phyloP scores from a whole-genome alignment of 164 flowering plant genomes.

The Vitis rupestris region DNA sequence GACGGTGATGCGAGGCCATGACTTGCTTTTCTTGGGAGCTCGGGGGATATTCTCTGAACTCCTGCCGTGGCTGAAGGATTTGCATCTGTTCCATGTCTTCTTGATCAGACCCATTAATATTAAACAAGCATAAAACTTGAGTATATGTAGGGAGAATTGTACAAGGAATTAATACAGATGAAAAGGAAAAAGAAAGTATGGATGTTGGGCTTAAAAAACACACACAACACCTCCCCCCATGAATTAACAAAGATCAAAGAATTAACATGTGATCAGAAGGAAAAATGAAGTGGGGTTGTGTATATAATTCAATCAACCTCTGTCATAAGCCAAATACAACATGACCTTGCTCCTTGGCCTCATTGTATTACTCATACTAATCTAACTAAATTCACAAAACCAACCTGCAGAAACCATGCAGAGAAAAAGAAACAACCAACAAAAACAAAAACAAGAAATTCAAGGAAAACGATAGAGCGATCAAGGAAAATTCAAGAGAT shows the following conservation, averaged over 20 bases:
- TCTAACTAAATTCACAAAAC: neutral
- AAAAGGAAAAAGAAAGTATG: neutral
- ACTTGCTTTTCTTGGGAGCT: slow-evolving; percentile 37
- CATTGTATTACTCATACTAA: slow-evolving; percentile 60
- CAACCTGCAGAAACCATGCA: neutral
- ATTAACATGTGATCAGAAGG: no score
- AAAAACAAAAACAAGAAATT: no score
- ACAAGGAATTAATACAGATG: neutral
- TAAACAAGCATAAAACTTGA: no score
- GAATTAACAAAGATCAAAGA: no score
- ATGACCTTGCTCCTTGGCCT: slow-evolving; percentile 44
- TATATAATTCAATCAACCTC: slow-evolving; percentile 39
- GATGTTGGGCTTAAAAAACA: neutral
- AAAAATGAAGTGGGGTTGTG: neutral
- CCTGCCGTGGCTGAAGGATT: slow-evolving; percentile 32
- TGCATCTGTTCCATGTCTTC: slow-evolving; percentile 61
- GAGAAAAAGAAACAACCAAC: neutral
- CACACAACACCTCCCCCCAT: neutral
- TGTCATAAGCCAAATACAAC: slow-evolving; percentile 58
- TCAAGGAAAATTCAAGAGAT: no score
- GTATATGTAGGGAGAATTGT: no score
- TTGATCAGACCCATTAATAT: slow-evolving; percentile 32
- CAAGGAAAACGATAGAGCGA: no score
- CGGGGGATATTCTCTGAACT: neutral
- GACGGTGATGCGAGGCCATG: slow-evolving; percentile 35